Base-by-base conservation (phyloP, 352 stramenopile genomes). In the Phytophthora tentaculata region DNA sequence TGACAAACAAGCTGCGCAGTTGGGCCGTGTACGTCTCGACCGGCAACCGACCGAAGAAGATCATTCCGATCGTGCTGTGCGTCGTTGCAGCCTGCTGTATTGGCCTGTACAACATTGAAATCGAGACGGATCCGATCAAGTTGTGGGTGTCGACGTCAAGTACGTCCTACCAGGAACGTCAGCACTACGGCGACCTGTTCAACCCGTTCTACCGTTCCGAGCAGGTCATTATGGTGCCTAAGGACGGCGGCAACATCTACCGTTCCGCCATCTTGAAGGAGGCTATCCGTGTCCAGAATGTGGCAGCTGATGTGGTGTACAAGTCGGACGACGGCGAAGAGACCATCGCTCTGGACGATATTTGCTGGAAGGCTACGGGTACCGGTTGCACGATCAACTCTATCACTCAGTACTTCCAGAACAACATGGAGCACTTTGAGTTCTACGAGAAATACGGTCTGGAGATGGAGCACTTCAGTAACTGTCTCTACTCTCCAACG, bases 121-220 rank as follows among this genome's bases (percentile, higher is more conserved):
- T 89, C 45, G 80, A 90, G 52, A 86, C 79, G 0, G 75, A 89
- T 43, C 82, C 82, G 3, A 83, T 89, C 44, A 90, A 89, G 54
- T 62, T 90, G 14, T 90, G 82, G 82, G 80, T 89, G 7, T 81
- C 82, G 14, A 79, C 82, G 44, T 81, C 74, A 0, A 90, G 81
- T 67, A 77, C 67, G 7, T 75, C 82, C 8, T 89, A 81, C 65
- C 76, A 86, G 39, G 71, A 90, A 52, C 71, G 71, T n/a, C 72
- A 88, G 54, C 78, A 83, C 53, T 90, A 86, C 48, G 82, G 76
- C 22, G 57, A 89, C 5, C 69, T 89, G 9, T 92, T 92, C 52
- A 84, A 81, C 56, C 84, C 84, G 3, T 92, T 92, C 67, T 92
- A 90, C 69, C 80, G 84, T 16, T 77, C 84, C n/a, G 77, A 88